A percentile compares a stretch with the other conserved stretches of the same genome.
Conservation (phyloP, 768 basidiomycete genomes). For the Lactifluus volemus region DNA sequence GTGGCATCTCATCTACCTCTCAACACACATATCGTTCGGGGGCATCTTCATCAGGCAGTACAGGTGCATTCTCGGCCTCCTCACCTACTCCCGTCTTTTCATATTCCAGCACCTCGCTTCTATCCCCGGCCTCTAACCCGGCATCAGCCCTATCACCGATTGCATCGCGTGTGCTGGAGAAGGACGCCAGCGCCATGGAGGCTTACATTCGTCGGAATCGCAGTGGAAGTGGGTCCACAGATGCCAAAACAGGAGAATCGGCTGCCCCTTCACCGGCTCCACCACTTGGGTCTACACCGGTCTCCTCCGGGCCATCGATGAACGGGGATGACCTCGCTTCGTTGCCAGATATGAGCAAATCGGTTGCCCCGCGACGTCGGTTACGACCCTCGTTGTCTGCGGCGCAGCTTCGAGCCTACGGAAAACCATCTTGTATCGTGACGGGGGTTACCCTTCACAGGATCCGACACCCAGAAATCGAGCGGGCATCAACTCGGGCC, state of each 20-base stretch:
- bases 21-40: conserved; percentile 32
- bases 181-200: conserved; percentile 82
- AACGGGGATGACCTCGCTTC: conserved; percentile 48
- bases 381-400: conserved; percentile 72
- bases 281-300: neutral
- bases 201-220: conserved; percentile 77
- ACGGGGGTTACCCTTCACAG: conserved; percentile 25
- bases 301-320: conserved; percentile 41
- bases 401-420: conserved; percentile 52
- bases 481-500: conserved; percentile 58
- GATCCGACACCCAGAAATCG: conserved; percentile 40
- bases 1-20: conserved; percentile 26
- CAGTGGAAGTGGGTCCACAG: conserved; percentile 73
- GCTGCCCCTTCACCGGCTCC: conserved; percentile 29
- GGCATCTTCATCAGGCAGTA: conserved; percentile 51
- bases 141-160: conserved; percentile 62
- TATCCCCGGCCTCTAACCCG: conserved; percentile 25
- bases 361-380: conserved; percentile 47
- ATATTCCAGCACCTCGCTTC: conserved; percentile 26
- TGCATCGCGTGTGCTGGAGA: conserved; percentile 70
- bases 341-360: conserved; percentile 38
- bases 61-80: conserved; percentile 30
- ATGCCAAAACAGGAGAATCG: conserved; percentile 57
- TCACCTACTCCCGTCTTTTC: conserved; percentile 33
- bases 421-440: conserved; percentile 14